A percentile compares a stretch with the other conserved stretches of the same genome.
Evolutionary conservation across 176 grass and related monocot species (phyloP).

Genomic region (Zoysia pacifica): DNA sequence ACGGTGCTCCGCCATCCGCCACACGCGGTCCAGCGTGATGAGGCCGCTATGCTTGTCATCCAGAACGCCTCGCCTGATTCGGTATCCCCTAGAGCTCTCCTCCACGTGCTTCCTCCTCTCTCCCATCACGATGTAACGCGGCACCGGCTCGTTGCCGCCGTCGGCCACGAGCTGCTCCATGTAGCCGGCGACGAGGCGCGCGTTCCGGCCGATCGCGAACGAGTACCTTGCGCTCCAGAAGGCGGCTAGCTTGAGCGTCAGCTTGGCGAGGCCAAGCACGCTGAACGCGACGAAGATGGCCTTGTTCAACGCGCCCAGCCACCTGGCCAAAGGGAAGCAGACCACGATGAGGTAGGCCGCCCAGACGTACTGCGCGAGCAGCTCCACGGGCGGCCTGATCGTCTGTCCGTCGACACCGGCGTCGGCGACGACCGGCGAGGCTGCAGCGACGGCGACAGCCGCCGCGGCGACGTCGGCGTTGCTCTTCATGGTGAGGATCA

Average conservation of each 20-base stretch:
- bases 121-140: slow-evolving; percentile 29
- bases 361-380: not conserved
- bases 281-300: slow-evolving; percentile 26
- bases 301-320: not conserved
- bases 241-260: slow-evolving; percentile 18
- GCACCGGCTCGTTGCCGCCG: not conserved
- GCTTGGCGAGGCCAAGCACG: slow-evolving; percentile 24
- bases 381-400: not conserved
- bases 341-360: accelerated
- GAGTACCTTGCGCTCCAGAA: not conserved
- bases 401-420: slow-evolving; percentile 1
- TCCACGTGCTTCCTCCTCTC: slow-evolving; percentile 26
- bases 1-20: slow-evolving; percentile 18
- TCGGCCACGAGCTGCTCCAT: slow-evolving; percentile 36
- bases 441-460: not conserved
- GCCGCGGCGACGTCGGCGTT: not conserved
- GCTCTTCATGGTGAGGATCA: slow-evolving; percentile 11
- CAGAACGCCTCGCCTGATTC: not conserved
- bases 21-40: slow-evolving; percentile 32
- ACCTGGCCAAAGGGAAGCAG: not conserved
- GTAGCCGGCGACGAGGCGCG: slow-evolving; percentile 41
- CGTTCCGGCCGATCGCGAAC: slow-evolving; percentile 31
- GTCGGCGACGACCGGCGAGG: not conserved
- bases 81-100: slow-evolving; percentile 8
- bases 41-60: not conserved